A percentile compares a stretch with the other conserved stretches of the same genome.
Conservation (phyloP, 805 yeast species). For the Barnettozyma salicaria region DNA sequence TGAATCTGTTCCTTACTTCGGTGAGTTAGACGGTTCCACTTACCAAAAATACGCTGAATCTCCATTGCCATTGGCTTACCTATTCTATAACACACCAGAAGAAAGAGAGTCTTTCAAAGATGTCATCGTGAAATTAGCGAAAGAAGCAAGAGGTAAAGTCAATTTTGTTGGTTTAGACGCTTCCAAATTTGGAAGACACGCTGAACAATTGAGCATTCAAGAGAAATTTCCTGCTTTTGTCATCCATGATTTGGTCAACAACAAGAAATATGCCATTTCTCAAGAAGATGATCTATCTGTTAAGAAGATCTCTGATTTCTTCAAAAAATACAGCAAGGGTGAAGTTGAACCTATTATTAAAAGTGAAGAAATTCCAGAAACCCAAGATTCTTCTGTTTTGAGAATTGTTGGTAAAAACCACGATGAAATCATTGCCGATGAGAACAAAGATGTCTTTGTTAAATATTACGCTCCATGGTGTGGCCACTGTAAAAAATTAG, state of each 20-base stretch:
- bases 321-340: constrained; percentile 59
- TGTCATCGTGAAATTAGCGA: constrained; percentile 57
- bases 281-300: constrained; percentile 51
- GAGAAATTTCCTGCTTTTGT: constrained; percentile 87
- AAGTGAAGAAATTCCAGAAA: constrained; percentile 81
- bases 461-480: constrained; percentile 98
- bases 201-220: constrained; percentile 75
- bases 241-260: constrained; percentile 63
- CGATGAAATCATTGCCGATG: constrained; percentile 55
- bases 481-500: constrained; percentile 90
- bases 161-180: constrained; percentile 91
- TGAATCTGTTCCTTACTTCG: constrained; percentile 78
- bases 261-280: constrained; percentile 72
- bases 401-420: constrained; percentile 82
- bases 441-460: constrained; percentile 65
- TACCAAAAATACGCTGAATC: constrained; percentile 69
- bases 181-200: constrained; percentile 73
- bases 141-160: constrained; percentile 68
- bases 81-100: constrained; percentile 68
- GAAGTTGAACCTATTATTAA: constrained; percentile 66
- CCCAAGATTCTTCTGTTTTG: constrained; percentile 67
- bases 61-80: constrained; percentile 77
- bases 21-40: constrained; percentile 78
- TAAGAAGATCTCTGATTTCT: constrained; percentile 52
- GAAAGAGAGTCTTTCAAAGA: constrained; percentile 53